Conservation (phyloP, 2,329 filamentous ascomycete genomes). For the Ophiocordyceps robertsii region DNA sequence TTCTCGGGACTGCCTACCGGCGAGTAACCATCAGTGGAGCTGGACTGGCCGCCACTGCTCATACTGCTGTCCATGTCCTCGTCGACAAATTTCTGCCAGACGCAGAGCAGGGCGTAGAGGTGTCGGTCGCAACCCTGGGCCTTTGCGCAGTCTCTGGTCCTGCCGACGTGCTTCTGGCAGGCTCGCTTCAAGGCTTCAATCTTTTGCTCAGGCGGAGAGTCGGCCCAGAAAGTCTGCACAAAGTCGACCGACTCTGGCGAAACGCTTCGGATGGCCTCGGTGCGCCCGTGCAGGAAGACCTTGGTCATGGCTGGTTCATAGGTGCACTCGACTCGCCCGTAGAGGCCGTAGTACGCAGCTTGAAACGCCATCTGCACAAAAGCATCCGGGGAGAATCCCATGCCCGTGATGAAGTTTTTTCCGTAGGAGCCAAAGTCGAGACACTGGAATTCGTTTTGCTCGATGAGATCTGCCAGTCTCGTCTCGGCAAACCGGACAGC, state of each 20-base stretch:
- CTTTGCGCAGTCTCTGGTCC: slow-evolving; percentile 76
- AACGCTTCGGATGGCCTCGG: slow-evolving; percentile 82
- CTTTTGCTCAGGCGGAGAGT: slow-evolving; percentile 71
- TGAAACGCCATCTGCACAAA: slow-evolving; percentile 99
- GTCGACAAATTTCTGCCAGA: slow-evolving; percentile 85
- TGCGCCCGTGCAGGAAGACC: slow-evolving; percentile 80
- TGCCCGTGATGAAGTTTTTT: slow-evolving; percentile 94
- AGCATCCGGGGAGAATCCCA: slow-evolving; percentile 93
- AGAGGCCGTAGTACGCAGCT: slow-evolving; percentile 92
- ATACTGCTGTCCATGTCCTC: slow-evolving; percentile 40
- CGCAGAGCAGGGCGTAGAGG: slow-evolving; percentile 82
- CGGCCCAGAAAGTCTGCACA: slow-evolving; percentile 87
- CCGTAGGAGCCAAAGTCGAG: slow-evolving; percentile 82
- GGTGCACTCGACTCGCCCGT: slow-evolving; percentile 84
- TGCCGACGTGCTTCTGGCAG: slow-evolving; percentile 66
- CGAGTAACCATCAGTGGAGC: slow-evolving; percentile 37
- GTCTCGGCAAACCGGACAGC: slow-evolving; percentile 94
- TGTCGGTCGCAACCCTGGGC: slow-evolving; percentile 87
- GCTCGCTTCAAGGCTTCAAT: slow-evolving; percentile 75
- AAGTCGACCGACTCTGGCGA: slow-evolving; percentile 77
- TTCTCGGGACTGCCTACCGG: slow-evolving; percentile 38
- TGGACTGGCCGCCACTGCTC: slow-evolving; percentile 51
- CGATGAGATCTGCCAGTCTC: slow-evolving; percentile 80
- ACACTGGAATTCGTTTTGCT: slow-evolving; percentile 91
- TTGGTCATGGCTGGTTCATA: slow-evolving; percentile 99